Evolutionary conservation across 441 rosid genomes (phyloP).

Genomic region (Jatropha multifida): DNA sequence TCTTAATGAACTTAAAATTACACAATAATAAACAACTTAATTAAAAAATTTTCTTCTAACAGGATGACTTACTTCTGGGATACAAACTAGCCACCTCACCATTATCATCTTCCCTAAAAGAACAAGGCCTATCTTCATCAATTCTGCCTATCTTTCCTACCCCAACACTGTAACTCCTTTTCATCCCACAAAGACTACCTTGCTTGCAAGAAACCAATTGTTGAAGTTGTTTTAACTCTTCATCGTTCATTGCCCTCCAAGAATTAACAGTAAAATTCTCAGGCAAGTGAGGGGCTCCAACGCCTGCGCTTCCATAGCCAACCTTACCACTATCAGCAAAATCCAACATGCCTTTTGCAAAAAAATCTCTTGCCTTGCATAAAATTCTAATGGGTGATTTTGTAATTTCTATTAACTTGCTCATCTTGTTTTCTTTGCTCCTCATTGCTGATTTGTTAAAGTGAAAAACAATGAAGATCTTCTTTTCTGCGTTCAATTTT

Average conservation of each 20-base stretch:
- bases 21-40: not conserved
- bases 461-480: no score
- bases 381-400: not conserved
- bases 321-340: conserved; percentile 22
- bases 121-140: conserved; percentile 44
- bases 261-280: conserved; percentile 31
- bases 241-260: not conserved
- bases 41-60: not conserved
- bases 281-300: conserved; percentile 19
- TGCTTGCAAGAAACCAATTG: not conserved
- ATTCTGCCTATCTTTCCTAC: conserved; percentile 48
- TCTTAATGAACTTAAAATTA: no score
- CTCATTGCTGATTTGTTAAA: not conserved
- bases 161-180: conserved; percentile 40
- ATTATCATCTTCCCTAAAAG: conserved; percentile 36
- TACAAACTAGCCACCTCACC: not conserved
- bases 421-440: not conserved
- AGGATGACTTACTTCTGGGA: not conserved
- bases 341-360: not conserved
- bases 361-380: no score
- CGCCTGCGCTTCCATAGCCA: conserved; percentile 17
- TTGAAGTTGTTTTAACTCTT: conserved; percentile 27
- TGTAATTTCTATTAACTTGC: conserved; percentile 26
- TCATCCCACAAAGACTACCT: conserved; percentile 10
- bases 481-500: no score